Conservation (phyloP, 495 filamentous ascomycete genomes). For the Margaritispora aquatica region DNA sequence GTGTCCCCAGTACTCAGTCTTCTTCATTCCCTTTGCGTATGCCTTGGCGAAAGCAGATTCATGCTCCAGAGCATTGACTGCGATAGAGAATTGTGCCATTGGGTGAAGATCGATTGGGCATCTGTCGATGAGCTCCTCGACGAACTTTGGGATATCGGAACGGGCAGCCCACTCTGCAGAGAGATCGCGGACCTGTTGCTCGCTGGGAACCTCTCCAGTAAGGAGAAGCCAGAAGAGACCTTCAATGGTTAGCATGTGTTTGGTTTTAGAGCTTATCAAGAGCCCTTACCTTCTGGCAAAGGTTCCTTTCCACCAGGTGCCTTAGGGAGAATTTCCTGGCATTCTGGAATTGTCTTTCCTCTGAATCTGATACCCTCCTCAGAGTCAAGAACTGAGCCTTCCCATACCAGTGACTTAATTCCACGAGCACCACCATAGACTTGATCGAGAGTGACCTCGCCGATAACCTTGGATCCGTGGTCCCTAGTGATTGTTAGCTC, state of each 20-base stretch:
- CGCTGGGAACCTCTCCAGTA: conserved; percentile 92
- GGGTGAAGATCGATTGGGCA: conserved; percentile 98
- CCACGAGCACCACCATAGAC: conserved; percentile 98
- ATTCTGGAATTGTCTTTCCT: conserved; percentile 97
- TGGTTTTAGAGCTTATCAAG: background rate
- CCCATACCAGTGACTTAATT: conserved; percentile 97
- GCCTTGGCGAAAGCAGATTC: conserved; percentile 96
- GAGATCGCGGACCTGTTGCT: conserved; percentile 95
- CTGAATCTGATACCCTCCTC: conserved; percentile 99
- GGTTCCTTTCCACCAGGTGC: conserved; percentile 93
- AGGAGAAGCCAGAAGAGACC: conserved; percentile 99
- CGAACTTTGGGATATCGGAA: conserved; percentile 89
- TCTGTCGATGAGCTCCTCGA: conserved; percentile 98
- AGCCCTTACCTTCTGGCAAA: conserved; percentile 72
- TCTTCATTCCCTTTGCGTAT: conserved; percentile 97
- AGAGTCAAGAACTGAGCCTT: conserved; percentile 95
- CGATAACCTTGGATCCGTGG: conserved; percentile 87
- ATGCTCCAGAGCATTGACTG: conserved; percentile 95
- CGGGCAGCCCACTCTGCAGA: conserved; percentile 98
- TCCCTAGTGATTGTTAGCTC: conserved; percentile 50
- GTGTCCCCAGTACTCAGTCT: conserved; percentile 98
- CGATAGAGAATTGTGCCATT: conserved; percentile 98
- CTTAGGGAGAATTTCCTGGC: conserved; percentile 94
- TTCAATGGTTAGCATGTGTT: conserved; percentile 22
- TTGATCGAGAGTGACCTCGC: conserved; percentile 98